A percentile compares a stretch with the other conserved stretches of the same genome.
phyloP scores from a whole-genome alignment of 306 rosid species.

The Prosopis cineraria region DNA sequence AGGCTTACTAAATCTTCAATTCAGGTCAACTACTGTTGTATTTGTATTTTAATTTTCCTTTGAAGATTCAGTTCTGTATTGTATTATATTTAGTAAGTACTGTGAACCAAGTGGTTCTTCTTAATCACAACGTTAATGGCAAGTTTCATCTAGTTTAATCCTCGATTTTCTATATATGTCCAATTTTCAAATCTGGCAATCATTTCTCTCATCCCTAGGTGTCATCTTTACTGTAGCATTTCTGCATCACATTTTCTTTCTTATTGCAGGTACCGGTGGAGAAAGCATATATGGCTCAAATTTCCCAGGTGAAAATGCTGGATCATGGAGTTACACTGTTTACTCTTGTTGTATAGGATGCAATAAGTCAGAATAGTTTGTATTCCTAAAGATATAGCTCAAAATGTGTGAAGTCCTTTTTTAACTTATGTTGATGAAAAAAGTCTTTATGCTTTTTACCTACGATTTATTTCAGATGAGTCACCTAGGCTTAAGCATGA shows the following conservation, averaged over 20 bases:
- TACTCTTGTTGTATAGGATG: not conserved
- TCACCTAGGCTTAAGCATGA: slow-evolving; percentile 77
- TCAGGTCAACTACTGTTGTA: not conserved
- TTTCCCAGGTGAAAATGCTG: slow-evolving; percentile 75
- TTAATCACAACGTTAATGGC: not conserved
- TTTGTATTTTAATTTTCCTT: not conserved
- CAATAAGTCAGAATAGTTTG: not conserved
- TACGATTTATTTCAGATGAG: slow-evolving; percentile 68
- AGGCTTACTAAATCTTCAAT: not conserved
- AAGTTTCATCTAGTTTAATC: not conserved
- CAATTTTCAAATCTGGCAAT: not conserved
- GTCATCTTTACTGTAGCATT: not conserved
- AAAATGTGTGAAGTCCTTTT: not conserved
- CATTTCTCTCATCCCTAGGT: not conserved
- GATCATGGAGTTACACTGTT: not conserved
- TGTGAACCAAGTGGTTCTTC: not conserved
- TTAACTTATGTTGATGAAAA: not conserved
- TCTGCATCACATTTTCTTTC: slow-evolving; percentile 22
- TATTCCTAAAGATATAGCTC: not conserved
- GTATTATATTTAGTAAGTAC: not conserved
- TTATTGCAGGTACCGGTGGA: slow-evolving; percentile 82
- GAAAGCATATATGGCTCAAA: slow-evolving; percentile 88
- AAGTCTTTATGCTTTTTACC: not conserved
- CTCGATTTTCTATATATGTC: not conserved
- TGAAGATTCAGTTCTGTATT: not conserved